phyloP scores from a whole-genome alignment of 345 rosid species.

The Citrus sp. region DNA sequence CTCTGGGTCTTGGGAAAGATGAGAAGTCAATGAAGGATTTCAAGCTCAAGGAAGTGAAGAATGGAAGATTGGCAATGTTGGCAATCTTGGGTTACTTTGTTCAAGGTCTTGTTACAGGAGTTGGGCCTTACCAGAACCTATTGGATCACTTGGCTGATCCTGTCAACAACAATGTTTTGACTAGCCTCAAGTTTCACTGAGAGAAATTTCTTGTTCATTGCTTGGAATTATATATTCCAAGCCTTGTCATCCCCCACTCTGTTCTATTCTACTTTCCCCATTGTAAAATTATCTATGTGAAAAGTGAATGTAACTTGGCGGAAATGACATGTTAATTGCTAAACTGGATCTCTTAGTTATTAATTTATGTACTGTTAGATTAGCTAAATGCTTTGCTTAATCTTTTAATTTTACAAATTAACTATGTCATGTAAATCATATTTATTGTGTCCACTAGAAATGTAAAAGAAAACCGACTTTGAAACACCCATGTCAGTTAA shows the following conservation, averaged over 20 bases:
- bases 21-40: slow-evolving; percentile 84
- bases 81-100: slow-evolving; percentile 79
- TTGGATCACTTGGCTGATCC: slow-evolving; percentile 95
- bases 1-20: slow-evolving; percentile 86
- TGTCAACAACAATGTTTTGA: slow-evolving; percentile 86
- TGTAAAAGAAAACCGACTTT: too few species aligned
- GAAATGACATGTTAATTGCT: slow-evolving; percentile 33
- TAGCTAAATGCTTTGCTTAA: too few species aligned
- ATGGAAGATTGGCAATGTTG: slow-evolving; percentile 88
- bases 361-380: too few species aligned
- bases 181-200: slow-evolving; percentile 94
- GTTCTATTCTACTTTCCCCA: neutral
- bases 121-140: slow-evolving; percentile 94
- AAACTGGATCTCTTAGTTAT: slow-evolving; percentile 3
- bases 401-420: too few species aligned
- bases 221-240: neutral
- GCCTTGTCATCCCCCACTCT: neutral
- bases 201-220: slow-evolving; percentile 13
- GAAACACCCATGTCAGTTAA: too few species aligned
- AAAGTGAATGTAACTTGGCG: slow-evolving; percentile 41
- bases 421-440: too few species aligned
- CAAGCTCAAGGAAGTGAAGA: slow-evolving; percentile 96
- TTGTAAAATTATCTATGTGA: slow-evolving; percentile 40
- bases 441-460: too few species aligned
- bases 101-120: slow-evolving; percentile 84